A percentile compares a stretch with the other conserved stretches of the same genome.
phyloP scores from a whole-genome alignment of 208 protist genomes.

The Leptomonas pyrrhocoris region DNA sequence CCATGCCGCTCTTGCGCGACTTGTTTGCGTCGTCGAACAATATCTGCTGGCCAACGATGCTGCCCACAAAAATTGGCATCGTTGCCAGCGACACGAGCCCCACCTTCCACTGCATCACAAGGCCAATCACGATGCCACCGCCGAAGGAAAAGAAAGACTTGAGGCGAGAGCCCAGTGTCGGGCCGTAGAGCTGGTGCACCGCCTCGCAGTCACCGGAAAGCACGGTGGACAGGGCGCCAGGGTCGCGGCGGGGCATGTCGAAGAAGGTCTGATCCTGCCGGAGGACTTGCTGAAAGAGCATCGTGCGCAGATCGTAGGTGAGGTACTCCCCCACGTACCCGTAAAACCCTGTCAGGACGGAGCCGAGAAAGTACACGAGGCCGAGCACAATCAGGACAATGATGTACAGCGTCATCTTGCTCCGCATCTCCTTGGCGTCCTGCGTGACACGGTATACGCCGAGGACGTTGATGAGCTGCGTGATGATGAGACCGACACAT shows the following conservation, averaged over 20 bases:
- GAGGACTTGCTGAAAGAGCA: constrained; percentile 72
- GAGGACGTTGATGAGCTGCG: constrained; percentile 49
- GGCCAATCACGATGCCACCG: constrained; percentile 62
- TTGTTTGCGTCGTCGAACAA: constrained; percentile 46
- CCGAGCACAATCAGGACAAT: constrained; percentile 58
- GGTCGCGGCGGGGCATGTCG: constrained; percentile 74
- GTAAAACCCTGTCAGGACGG: constrained; percentile 62
- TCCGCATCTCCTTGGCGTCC: constrained; percentile 34
- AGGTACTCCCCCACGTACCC: constrained; percentile 79
- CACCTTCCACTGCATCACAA: constrained; percentile 76
- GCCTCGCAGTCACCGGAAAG: constrained; percentile 84
- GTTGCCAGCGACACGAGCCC: constrained; percentile 60
- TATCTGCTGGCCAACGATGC: constrained; percentile 47
- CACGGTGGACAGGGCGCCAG: constrained; percentile 60
- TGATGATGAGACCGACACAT: constrained; percentile 48
- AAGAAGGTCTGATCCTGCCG: constrained; percentile 89
- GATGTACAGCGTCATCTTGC: constrained; percentile 41
- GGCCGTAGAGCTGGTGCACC: constrained; percentile 79
- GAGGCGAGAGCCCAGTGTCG: constrained; percentile 61
- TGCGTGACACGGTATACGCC: constrained; percentile 38
- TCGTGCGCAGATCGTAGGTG: constrained; percentile 60
- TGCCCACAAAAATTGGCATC: constrained; percentile 58
- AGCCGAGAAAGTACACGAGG: constrained; percentile 40
- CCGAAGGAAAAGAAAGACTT: constrained; percentile 53
- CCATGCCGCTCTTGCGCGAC: constrained; percentile 41